Percentiles rank a stretch among this genome's conserved stretches.
phyloP scores from a whole-genome alignment of 495 filamentous ascomycete species.

The Trichocladium antarcticum region DNA sequence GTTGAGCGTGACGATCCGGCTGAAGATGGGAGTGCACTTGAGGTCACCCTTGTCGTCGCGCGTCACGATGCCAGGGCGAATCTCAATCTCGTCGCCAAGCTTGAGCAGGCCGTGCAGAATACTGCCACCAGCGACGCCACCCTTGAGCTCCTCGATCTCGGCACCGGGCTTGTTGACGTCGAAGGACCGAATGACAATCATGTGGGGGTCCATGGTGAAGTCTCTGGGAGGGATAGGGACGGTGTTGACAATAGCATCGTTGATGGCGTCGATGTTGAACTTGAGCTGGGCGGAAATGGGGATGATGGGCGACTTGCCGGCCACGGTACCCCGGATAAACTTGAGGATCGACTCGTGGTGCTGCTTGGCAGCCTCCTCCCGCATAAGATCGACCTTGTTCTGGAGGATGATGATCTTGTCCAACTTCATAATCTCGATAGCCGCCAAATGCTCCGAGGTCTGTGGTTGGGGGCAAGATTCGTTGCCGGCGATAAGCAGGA shows the following conservation, averaged over 20 bases:
- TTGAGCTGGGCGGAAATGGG: slow-evolving; percentile 98
- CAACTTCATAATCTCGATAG: slow-evolving; percentile 98
- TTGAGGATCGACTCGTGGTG: slow-evolving; percentile 95
- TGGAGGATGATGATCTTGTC: slow-evolving; percentile 97
- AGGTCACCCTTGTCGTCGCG: slow-evolving; percentile 89
- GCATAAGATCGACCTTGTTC: slow-evolving; percentile 98
- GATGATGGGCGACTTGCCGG: slow-evolving; percentile 90
- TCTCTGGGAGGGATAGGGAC: slow-evolving; percentile 86
- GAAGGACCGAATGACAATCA: slow-evolving; percentile 98
- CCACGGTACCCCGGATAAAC: slow-evolving; percentile 94
- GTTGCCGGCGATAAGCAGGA: slow-evolving; percentile 95
- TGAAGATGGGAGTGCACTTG: slow-evolving; percentile 93
- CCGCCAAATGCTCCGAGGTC: slow-evolving; percentile 94
- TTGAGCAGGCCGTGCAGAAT: slow-evolving; percentile 94
- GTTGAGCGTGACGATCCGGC: slow-evolving; percentile 84
- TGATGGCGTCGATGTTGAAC: slow-evolving; percentile 98
- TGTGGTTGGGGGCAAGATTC: slow-evolving; percentile 98
- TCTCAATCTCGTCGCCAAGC: slow-evolving; percentile 95
- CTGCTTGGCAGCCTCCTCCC: slow-evolving; percentile 78
- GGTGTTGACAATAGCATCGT: slow-evolving; percentile 82
- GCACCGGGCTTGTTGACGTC: slow-evolving; percentile 99
- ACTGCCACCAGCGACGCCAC: slow-evolving; percentile 93
- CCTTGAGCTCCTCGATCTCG: slow-evolving; percentile 98
- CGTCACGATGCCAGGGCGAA: slow-evolving; percentile 88
- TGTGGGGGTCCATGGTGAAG: slow-evolving; percentile 81